These are phyloP conservation scores for Thalassiosira livingstoniorum DNA, from an alignment of 352 stramenopile genomes.

Conservation along the genomic window DNA sequence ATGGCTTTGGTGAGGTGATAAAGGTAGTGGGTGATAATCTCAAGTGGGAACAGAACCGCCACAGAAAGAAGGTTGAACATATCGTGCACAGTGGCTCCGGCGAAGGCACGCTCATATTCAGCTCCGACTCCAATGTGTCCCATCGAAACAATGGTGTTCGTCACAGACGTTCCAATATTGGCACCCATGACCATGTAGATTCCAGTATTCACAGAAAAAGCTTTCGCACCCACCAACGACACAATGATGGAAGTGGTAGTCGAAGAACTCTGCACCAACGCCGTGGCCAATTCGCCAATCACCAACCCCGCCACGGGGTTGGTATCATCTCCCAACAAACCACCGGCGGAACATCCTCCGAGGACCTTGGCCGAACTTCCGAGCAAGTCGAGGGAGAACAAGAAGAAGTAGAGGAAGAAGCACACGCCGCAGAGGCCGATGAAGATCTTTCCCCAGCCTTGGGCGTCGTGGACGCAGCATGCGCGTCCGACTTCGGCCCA, in stretches of 20 bases:
- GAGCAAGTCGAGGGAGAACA: constrained; percentile 82
- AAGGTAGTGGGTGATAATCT: constrained; percentile 73
- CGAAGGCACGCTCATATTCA: constrained; percentile 83
- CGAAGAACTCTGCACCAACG: constrained; percentile 83
- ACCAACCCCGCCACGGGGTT: constrained; percentile 82
- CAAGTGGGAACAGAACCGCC: constrained; percentile 77
- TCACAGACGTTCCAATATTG: constrained; percentile 90
- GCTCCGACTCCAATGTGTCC: constrained; percentile 87
- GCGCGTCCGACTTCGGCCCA: constrained; percentile 75
- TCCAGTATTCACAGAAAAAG: constrained; percentile 87
- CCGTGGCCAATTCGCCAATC: constrained; percentile 83
- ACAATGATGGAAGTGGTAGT: constrained; percentile 86
- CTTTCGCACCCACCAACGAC: constrained; percentile 77
- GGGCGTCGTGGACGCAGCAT: constrained; percentile 70
- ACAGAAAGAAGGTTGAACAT: constrained; percentile 91
- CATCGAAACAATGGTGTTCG: constrained; percentile 91
- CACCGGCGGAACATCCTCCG: constrained; percentile 71
- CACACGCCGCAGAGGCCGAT: constrained; percentile 53
- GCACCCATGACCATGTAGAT: constrained; percentile 93
- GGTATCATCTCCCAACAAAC: constrained; percentile 72
- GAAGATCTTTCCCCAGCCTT: constrained; percentile 68
- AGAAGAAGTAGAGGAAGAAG: constrained; percentile 86
- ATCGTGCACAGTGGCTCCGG: constrained; percentile 85
- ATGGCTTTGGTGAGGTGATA: constrained; percentile 71
- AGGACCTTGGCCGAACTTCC: constrained; percentile 78